Base-by-base conservation (phyloP, 2,329 filamentous ascomycete genomes). In the Aspergillus bombycis region DNA sequence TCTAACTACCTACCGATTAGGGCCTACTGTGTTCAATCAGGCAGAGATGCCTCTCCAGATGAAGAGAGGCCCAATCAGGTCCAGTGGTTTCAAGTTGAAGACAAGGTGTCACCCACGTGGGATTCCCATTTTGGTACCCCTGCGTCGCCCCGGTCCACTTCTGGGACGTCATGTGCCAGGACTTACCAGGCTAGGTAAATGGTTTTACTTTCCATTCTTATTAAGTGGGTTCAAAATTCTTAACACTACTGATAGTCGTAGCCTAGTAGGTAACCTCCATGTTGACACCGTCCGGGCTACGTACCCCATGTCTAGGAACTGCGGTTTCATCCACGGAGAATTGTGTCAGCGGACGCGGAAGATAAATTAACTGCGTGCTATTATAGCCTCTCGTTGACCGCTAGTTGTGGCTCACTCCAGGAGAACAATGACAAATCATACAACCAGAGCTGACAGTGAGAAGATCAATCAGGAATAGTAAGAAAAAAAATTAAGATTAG, bases 21-120 rank as follows among this genome's bases (percentile, higher is more conserved):
- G 12, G 3, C 21, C 5, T 23, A 53, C 28, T 19, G 28, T 34
- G 11, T 14, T 54, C 3, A 38, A 55, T 28, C 14, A 55, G 19
- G 52, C 32, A 28, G 16, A 34, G 16, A 23, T 16, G 12, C 52
- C 30, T 54, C 52, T 30, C 28, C n/a, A 16, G 6, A 54, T 26
- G 30, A 21, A 12, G 30, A 36, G 38, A 6, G 5, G 11, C 19
- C 52, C 52, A 54, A 54, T 54, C 30, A 54, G 1, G 3, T 23
- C 21, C 32, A 34, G 26, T 10, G 52, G 32, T 38, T 38, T 54
- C 52, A 54, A 1, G 19, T 43, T 36, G 52, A 26, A 54, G 32
- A 38, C 32, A 5, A 41, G 36, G 52, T 55, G 52, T 55, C 52
- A 55, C 12, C 52, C 52, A 55, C 52, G 52, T 55, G 52, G 52